Evolutionary conservation across 2,329 filamentous ascomycete species (phyloP).

Genomic region (Penicillium sp.): DNA sequence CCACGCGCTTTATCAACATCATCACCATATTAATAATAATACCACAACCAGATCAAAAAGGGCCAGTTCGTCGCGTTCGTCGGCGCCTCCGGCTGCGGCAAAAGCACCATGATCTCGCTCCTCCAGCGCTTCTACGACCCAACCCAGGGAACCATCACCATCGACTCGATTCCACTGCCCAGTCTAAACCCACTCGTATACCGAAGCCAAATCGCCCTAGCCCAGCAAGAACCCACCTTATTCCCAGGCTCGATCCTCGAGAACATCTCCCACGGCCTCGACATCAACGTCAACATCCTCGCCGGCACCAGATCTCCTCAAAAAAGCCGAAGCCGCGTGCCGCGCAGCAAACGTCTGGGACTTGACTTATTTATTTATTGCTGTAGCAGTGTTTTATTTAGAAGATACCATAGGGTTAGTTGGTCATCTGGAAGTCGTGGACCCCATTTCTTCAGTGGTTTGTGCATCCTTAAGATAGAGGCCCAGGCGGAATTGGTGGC

Average conservation of each 20-base stretch:
- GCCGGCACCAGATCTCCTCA: slow-evolving; percentile 36
- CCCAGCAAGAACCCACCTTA: slow-evolving; percentile 75
- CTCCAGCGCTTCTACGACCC: slow-evolving; percentile 73
- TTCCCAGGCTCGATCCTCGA: slow-evolving; percentile 73
- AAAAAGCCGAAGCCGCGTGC: slow-evolving; percentile 38
- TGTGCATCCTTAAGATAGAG: too few relatives aligned
- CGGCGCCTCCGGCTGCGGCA: slow-evolving; percentile 62
- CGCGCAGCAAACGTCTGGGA: slow-evolving; percentile 60
- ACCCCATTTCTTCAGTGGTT: too few relatives aligned
- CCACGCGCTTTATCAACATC: background rate
- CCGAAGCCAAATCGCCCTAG: slow-evolving; percentile 68
- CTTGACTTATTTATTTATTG: too few relatives aligned
- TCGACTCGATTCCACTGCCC: slow-evolving; percentile 65
- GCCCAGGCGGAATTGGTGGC: too few relatives aligned
- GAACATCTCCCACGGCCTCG: slow-evolving; percentile 66
- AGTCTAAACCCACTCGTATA: slow-evolving; percentile 66
- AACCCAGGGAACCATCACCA: slow-evolving; percentile 66
- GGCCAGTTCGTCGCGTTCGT: slow-evolving; percentile 62
- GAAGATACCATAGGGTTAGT: too few relatives aligned
- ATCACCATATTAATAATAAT: background rate
- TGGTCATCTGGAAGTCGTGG: too few relatives aligned
- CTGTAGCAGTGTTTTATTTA: too few relatives aligned
- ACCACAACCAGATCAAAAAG: slow-evolving; percentile 41
- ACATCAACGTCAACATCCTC: too few relatives aligned
- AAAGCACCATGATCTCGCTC: slow-evolving; percentile 70